Conservation (phyloP, 768 basidiomycete species). For the Pleurotus tuber-regium region DNA sequence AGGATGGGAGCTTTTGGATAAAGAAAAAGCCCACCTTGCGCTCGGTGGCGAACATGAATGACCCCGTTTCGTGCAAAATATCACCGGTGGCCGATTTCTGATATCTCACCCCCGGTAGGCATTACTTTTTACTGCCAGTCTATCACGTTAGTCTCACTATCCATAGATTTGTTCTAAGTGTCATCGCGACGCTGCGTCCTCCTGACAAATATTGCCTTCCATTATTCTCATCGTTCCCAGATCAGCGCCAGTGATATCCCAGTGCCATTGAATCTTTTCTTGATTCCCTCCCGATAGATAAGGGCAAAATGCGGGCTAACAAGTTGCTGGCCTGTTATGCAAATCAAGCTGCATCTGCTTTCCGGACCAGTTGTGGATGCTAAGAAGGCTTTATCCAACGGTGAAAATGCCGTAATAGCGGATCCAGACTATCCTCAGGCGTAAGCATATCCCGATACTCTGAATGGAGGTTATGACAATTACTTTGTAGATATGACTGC, state of each 20-base stretch:
- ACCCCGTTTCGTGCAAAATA: constrained; percentile 21
- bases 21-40: constrained; percentile 13
- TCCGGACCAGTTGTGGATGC: constrained; percentile 23
- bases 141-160: too few relatives aligned
- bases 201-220: constrained; percentile 28
- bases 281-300: constrained; percentile 31
- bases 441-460: too few relatives aligned
- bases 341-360: constrained; percentile 31
- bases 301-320: constrained; percentile 23
- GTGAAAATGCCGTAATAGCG: constrained; percentile 21
- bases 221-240: constrained; percentile 24
- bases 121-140: too few relatives aligned
- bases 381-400: constrained; percentile 31
- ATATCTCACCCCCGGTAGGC: too few relatives aligned
- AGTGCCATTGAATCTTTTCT: constrained; percentile 30
- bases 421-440: constrained; percentile 29
- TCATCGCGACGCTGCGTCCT: constrained; percentile 28
- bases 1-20: constrained; percentile 14
- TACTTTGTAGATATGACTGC: constrained; percentile 10
- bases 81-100: constrained; percentile 26
- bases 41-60: constrained; percentile 17
- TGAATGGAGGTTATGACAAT: too few relatives aligned
- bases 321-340: constrained; percentile 26
- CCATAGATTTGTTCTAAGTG: constrained; percentile 24
- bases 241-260: constrained; percentile 26